Base-by-base conservation (phyloP, 2,329 filamentous ascomycete species). In the Xylaria sp. region DNA sequence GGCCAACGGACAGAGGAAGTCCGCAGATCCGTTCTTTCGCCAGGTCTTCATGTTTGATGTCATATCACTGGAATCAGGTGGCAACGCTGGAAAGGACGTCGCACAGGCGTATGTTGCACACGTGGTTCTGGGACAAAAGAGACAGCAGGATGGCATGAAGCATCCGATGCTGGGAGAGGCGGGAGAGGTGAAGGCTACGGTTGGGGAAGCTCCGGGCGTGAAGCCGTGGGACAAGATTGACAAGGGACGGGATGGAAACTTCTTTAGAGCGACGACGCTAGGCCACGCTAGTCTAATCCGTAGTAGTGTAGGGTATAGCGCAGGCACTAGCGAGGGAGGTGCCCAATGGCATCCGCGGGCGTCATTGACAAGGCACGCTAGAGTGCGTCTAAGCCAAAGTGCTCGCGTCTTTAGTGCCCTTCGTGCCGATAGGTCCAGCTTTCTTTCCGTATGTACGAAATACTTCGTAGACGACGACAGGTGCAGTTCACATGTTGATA, bases 131-230 rank as follows among this genome's bases (percentile, higher is more conserved):
- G 30, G 44, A 54, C 16, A 19, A 52, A 51, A 5, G 4, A 11
- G 2, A 30, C 23, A 30, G 23, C 37, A 2, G 16, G 18, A n/a
- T 46, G 42, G 42, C 42, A 46, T 46, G 42, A 46, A 44, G 19
- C 49, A 54, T 23, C 56, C 49, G 30, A 59, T 52, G n/a, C 42
- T 9, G 18, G 39, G 8, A 30, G 18, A 49, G 52, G 34, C 54
- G 37, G 37, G 11, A 42, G 37, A 42, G 11, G 37, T 10, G 8
- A 13, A 59, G 51, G 61, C 55, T 37, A n/a, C 53, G 54, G 55
- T 56, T 64, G 62, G 62, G 62, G 62, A 62, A 64, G 60, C 53
- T 62, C 62, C 62, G 62, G 42, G 39, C 39, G 30, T 53, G n/a
- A 34, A 30, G 23, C 23, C 23, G 23, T 30, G 23, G 23, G 23